Base-by-base conservation (phyloP, 306 rosid species). In the Morella rubra region DNA sequence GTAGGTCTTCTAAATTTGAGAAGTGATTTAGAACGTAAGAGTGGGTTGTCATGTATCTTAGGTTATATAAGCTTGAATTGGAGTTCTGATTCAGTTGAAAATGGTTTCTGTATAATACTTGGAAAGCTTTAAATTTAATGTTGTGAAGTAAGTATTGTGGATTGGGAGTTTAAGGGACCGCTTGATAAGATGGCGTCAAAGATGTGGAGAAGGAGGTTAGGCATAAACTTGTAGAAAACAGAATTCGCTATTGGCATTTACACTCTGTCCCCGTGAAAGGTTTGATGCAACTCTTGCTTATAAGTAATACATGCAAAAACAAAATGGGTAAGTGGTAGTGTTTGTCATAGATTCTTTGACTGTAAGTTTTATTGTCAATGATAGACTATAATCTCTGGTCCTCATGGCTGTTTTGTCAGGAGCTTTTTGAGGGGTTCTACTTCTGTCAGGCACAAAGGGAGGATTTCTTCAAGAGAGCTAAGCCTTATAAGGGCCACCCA, bases 361-460 rank as follows among this genome's bases (percentile, higher is more conserved):
- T 8, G 7, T 79, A 53, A 58, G 66, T 72, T 77, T 78, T 69
- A 74, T 69, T 40, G 69, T 67, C 53, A 32, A 44, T 13, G 37
- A 12, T 76, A 49, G 44, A 20, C 20, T 27, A 70, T 15, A 72
- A 56, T 16, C n/a, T 61, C 56, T 60, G 50, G 47, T 52, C 45
- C 74, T 81, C 69, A 44, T 77, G 80, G 80, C 60, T 81, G 77
- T 44, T 71, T 47, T 68, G 81, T 44, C 80, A 95, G 97, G 97
- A 95, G 76, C 97, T 95, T 80, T 95, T 95, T 79, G 97, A 95
- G 86, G 97, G 97, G 78, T 86, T 84, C 84, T 95, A 90, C 89
- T 95, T 95, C 85, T 95, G 99, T 82, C 97, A 95, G 82, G 99
- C 97, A 79, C 97, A 95, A 81, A 87, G 88, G 79, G 97, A 81